Percentiles rank a stretch among this genome's conserved stretches.
These are phyloP conservation scores for Phlegmacium glaucopus DNA, from an alignment of 768 basidiomycete species.

Conservation along the genomic window DNA sequence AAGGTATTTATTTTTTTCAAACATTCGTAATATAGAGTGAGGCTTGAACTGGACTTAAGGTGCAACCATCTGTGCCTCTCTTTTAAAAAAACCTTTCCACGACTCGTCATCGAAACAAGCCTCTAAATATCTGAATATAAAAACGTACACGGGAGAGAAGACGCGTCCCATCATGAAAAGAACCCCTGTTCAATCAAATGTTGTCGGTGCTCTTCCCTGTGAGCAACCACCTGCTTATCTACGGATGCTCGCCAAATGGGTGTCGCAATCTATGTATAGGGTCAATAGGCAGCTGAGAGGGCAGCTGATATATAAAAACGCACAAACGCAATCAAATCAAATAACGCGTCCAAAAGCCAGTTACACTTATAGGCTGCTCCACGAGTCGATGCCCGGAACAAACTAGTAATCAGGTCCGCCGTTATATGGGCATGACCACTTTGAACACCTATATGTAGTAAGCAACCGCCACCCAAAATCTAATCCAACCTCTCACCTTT, in stretches of 20 bases:
- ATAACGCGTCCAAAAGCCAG: slow-evolving; percentile 51
- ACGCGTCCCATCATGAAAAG: slow-evolving; percentile 27
- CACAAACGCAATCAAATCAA: slow-evolving; percentile 45
- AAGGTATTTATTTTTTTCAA: no score
- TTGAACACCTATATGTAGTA: slow-evolving; percentile 50
- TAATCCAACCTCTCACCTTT: slow-evolving; percentile 41
- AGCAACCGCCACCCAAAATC: neutral
- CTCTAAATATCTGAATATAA: no score
- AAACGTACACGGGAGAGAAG: no score
- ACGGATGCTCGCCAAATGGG: slow-evolving; percentile 52
- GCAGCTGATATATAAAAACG: slow-evolving; percentile 17
- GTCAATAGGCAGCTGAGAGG: slow-evolving; percentile 1
- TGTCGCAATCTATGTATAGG: slow-evolving; percentile 38
- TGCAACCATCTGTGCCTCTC: no score
- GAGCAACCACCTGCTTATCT: slow-evolving; percentile 43
- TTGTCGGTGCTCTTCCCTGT: slow-evolving; percentile 42
- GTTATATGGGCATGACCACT: slow-evolving; percentile 74
- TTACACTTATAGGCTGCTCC: slow-evolving; percentile 62
- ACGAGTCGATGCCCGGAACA: slow-evolving; percentile 68
- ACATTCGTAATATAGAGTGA: no score
- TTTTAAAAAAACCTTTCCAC: no score
- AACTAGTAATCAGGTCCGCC: slow-evolving; percentile 58
- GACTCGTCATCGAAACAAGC: no score
- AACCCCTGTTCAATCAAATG: slow-evolving; percentile 45
- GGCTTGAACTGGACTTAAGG: no score